Conservation (phyloP, 179 eudicot species). For the Nepenthes alata region DNA sequence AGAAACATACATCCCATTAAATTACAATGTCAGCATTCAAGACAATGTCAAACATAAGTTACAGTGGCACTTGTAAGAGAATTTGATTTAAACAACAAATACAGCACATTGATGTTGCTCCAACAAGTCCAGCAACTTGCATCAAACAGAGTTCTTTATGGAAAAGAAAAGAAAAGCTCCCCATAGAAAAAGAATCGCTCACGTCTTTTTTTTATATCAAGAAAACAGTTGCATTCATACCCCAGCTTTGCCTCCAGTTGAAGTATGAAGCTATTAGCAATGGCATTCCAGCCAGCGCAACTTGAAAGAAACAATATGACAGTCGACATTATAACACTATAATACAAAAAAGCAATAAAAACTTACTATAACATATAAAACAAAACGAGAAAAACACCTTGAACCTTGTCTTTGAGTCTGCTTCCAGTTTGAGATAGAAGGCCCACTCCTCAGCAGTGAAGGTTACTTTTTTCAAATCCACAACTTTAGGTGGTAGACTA, state of each 20-base stretch:
- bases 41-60: no score
- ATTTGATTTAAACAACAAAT: no score
- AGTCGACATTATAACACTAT: neutral
- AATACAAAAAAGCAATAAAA: neutral
- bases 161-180: no score
- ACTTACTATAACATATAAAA: neutral
- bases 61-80: no score
- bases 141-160: no score
- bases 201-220: neutral
- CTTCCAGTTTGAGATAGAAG: slow-evolving; percentile 72
- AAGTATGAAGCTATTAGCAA: neutral
- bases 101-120: no score
- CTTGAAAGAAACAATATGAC: neutral
- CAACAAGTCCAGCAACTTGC: no score
- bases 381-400: slow-evolving; percentile 38
- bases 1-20: no score
- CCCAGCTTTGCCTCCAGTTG: neutral
- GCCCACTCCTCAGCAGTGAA: slow-evolving; percentile 74
- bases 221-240: neutral
- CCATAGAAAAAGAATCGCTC: no score
- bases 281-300: neutral
- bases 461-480: slow-evolving; percentile 40
- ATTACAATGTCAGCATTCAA: no score
- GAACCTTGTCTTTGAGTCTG: slow-evolving; percentile 79
- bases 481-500: slow-evolving; percentile 58